phyloP scores from a whole-genome alignment of 164 flowering plant species.

The Stephania japonica region DNA sequence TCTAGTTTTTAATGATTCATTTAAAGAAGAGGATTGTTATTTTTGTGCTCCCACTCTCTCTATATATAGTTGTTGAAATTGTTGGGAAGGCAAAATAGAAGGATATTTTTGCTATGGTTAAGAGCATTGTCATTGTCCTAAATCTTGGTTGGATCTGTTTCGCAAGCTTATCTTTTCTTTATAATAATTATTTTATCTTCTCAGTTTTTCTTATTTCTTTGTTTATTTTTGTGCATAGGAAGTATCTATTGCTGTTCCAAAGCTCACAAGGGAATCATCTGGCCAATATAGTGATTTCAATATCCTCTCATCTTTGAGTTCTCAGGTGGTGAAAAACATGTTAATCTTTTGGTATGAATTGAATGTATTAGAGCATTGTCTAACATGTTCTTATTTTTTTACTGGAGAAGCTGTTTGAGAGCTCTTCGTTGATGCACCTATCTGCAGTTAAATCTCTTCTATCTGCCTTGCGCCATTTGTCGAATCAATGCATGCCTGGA shows the following conservation, averaged over 20 bases:
- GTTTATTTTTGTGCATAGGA: constrained; percentile 42
- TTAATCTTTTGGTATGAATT: background rate
- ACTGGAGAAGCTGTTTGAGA: constrained; percentile 76
- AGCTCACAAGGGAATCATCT: constrained; percentile 76
- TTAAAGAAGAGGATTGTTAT: too few species aligned
- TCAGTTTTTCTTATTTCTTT: too few species aligned
- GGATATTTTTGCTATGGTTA: background rate
- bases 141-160: background rate
- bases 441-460: constrained; percentile 93
- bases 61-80: too few species aligned
- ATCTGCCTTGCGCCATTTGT: constrained; percentile 66
- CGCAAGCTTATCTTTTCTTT: constrained; percentile 1
- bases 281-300: constrained; percentile 85
- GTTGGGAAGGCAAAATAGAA: too few species aligned
- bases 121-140: background rate
- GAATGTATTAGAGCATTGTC: constrained; percentile 12
- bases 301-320: constrained; percentile 91
- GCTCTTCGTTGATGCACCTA: constrained; percentile 91
- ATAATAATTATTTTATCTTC: too few species aligned
- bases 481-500: constrained; percentile 55
- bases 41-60: background rate
- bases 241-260: constrained; percentile 65
- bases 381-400: constrained; percentile 18
- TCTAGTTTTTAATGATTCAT: background rate
- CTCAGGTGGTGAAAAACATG: constrained; percentile 49